phyloP scores from a whole-genome alignment of 2,329 filamentous ascomycete species.

The Ophiostoma sp. region DNA sequence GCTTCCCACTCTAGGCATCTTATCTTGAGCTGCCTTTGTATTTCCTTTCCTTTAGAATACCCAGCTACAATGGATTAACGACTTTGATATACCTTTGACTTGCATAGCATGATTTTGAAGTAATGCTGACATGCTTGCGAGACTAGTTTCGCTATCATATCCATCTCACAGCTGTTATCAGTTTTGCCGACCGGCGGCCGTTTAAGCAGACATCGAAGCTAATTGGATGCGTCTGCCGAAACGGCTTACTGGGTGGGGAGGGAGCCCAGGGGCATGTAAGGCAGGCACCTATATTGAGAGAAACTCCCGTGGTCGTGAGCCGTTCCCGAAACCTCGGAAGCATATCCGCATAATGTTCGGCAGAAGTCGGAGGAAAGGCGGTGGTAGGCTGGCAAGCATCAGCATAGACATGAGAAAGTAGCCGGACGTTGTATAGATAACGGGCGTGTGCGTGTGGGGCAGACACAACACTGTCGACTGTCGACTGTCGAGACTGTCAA shows the following conservation, averaged over 20 bases:
- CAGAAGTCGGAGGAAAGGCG: conserved; percentile 18
- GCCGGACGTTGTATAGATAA: neutral
- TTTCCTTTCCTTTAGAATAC: conserved; percentile 18
- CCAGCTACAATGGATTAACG: conserved; percentile 19
- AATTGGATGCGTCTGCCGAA: conserved; percentile 21
- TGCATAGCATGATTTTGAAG: neutral
- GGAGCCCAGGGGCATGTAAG: neutral
- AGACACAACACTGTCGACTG: neutral
- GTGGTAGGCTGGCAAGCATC: neutral
- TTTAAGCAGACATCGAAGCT: neutral
- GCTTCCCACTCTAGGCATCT: neutral
- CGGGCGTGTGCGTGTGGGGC: conserved; percentile 8
- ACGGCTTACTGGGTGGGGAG: conserved; percentile 12
- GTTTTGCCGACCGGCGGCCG: conserved; percentile 8
- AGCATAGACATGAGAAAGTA: too few species aligned
- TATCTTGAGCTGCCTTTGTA: neutral
- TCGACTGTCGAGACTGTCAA: neutral
- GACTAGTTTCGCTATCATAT: too few species aligned
- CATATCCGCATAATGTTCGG: conserved; percentile 14
- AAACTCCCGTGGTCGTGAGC: neutral
- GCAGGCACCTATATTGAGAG: neutral
- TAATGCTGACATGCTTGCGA: too few species aligned
- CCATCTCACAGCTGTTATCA: neutral
- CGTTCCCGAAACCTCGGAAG: conserved; percentile 19
- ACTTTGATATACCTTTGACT: conserved; percentile 1